Percentiles rank a stretch among this genome's conserved stretches.
Conservation (phyloP, 164 flowering plant genomes). For the Umbilicus rupestris region DNA sequence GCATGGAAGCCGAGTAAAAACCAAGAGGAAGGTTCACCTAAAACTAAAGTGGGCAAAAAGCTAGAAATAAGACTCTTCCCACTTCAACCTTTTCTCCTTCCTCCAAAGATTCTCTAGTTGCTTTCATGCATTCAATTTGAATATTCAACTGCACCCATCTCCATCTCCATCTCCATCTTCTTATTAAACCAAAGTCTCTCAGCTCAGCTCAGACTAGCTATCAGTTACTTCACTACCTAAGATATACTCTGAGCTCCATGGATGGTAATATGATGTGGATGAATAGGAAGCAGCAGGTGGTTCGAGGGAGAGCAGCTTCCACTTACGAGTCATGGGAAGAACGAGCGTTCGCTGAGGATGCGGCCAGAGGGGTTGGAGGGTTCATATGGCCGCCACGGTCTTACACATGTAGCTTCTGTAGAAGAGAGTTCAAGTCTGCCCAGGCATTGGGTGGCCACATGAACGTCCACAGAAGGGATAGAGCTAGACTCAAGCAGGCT, state of each 20-base stretch:
- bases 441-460: constrained; percentile 61
- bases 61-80: constrained; percentile 20
- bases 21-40: constrained; percentile 16
- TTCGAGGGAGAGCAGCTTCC: background rate
- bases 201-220: background rate
- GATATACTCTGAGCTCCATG: background rate
- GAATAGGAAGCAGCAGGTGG: constrained; percentile 16
- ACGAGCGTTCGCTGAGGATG: constrained; percentile 33
- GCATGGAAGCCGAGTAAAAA: constrained; percentile 13
- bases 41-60: constrained; percentile 8
- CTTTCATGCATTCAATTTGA: constrained; percentile 18
- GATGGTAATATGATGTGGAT: constrained; percentile 14
- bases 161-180: background rate
- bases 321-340: constrained; percentile 31
- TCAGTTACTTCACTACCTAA: background rate
- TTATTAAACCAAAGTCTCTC: background rate
- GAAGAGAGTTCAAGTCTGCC: constrained; percentile 49
- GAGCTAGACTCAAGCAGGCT: constrained; percentile 37
- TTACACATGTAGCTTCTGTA: constrained; percentile 40
- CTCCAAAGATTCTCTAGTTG: constrained; percentile 22
- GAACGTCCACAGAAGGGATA: constrained; percentile 51
- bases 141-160: background rate
- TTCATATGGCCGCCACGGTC: constrained; percentile 48
- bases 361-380: constrained; percentile 20
- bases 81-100: constrained; percentile 11